Evolutionary conservation across 108 stramenopile species (phyloP).

Genomic region (Fragilaria crotonensis): DNA sequence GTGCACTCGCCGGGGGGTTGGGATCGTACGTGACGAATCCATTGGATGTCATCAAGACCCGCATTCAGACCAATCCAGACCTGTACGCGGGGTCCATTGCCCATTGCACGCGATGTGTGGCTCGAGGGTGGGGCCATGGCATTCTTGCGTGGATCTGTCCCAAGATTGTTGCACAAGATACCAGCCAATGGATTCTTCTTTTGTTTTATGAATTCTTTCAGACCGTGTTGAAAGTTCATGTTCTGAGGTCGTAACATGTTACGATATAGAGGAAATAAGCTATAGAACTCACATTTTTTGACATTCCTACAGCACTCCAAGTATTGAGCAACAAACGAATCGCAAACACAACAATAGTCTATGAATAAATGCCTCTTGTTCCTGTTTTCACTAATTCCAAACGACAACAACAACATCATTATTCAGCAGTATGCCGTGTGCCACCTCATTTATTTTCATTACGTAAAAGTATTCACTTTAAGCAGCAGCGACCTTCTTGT

Average conservation of each 20-base stretch:
- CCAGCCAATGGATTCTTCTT: constrained; percentile 95
- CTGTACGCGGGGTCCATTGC: constrained; percentile 62
- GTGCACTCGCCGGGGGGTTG: constrained; percentile 86
- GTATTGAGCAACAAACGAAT: no score
- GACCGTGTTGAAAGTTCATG: constrained; percentile 54
- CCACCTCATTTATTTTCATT: no score
- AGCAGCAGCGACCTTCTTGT: background rate
- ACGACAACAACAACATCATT: no score
- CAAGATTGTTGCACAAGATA: constrained; percentile 89
- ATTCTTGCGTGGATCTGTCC: constrained; percentile 84
- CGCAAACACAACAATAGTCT: no score
- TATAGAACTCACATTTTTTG: no score
- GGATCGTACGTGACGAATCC: constrained; percentile 89
- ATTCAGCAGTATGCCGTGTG: no score
- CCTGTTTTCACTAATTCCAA: no score
- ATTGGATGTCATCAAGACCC: constrained; percentile 90
- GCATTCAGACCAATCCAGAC: constrained; percentile 68
- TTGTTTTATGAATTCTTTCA: constrained; percentile 92
- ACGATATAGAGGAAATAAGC: no score
- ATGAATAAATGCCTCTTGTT: no score
- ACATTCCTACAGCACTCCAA: no score
- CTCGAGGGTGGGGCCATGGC: constrained; percentile 70
- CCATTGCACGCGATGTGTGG: constrained; percentile 42
- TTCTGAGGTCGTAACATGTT: no score
- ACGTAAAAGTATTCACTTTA: no score